These are phyloP conservation scores for Didymella pinodella DNA, from an alignment of 2,329 filamentous ascomycete genomes.

Conservation along the genomic window DNA sequence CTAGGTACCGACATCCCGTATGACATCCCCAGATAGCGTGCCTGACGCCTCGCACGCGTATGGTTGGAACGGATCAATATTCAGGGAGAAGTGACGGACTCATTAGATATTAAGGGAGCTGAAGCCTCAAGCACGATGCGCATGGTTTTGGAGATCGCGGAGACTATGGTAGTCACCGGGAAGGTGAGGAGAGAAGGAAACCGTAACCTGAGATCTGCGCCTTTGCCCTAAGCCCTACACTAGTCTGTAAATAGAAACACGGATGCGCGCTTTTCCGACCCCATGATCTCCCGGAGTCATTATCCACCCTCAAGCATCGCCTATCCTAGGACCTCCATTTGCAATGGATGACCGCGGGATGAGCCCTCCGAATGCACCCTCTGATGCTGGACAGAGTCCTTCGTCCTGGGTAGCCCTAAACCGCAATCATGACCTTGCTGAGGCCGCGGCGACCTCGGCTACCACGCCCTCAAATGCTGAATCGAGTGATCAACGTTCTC, in stretches of 20 bases:
- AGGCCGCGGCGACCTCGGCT: slow-evolving; percentile 22
- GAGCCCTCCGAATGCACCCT: slow-evolving; percentile 11
- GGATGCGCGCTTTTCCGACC: slow-evolving; percentile 15
- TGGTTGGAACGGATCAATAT: not conserved
- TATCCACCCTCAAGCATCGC: slow-evolving; percentile 17
- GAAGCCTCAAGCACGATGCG: not conserved
- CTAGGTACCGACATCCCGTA: not conserved
- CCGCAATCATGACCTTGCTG: slow-evolving; percentile 12
- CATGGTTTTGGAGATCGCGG: not conserved
- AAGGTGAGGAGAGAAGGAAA: not conserved
- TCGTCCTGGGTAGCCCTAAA: slow-evolving; percentile 23
- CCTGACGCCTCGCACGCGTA: not conserved
- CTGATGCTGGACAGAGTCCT: slow-evolving; percentile 24
- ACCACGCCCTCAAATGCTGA: slow-evolving; percentile 27
- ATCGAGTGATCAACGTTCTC: slow-evolving; percentile 31
- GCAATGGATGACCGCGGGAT: slow-evolving; percentile 13
- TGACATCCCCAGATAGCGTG: not conserved
- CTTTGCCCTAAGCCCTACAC: slow-evolving; percentile 1
- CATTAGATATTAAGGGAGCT: not conserved
- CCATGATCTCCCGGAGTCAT: slow-evolving; percentile 11
- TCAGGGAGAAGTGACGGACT: not conserved
- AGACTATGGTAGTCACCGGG: not conserved
- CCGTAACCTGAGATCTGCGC: not conserved
- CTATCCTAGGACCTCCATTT: slow-evolving; percentile 8
- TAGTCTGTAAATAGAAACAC: not conserved